Evolutionary conservation across 2,329 filamentous ascomycete species (phyloP), one percentile per base, ranked within the genome.

Genomic region (Paraconiothyrium sp.): DNA sequence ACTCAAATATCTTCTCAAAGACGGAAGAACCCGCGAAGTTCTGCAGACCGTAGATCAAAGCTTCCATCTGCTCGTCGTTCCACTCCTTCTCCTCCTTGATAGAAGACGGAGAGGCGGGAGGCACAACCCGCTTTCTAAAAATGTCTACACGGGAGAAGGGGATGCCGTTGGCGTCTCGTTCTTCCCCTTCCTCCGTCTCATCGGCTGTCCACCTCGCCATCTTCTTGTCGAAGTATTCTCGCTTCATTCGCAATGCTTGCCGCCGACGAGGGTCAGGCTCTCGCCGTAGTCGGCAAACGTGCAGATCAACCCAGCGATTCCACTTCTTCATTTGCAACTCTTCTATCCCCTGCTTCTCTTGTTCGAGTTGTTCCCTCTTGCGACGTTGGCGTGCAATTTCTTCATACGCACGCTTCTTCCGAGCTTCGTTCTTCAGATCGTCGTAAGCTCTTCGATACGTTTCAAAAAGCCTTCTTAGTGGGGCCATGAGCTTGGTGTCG

Each of bases 101-200:
- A 16, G 67, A 57, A 1, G 67, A 59, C 22, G 61, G 58, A 34
- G 57, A 61, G 10, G 60, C 58, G 2, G 64, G 68, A 8, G 63
- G 72, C 43, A 66, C 66, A 2, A 67, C 72, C n/a, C 77, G 76
- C 14, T 74, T 48, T 5, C 69, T 73, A 62, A 84, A 80, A 5
- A 78, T 58, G 1, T 76, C 65, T 1, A 80, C 47, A 5, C 81
- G 78, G 54, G 79, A 75, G 52, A 83, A 81, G 0, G 57, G 57
- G 0, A 72, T 34, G 6, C 81, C 82, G 56, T 82, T 79, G 0
- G 77, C 73, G 52, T 83, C 81, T 27, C 66, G 61, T 20, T 78
- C 75, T 4, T 66, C 68, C 4, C 62, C 1, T 22, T 70, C 62
- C 3, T 66, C 59, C n/a, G 67, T 54, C 9, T 16, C 37, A 16